Base-by-base conservation (phyloP, 345 rosid species). In the Noccaea caerulescens region DNA sequence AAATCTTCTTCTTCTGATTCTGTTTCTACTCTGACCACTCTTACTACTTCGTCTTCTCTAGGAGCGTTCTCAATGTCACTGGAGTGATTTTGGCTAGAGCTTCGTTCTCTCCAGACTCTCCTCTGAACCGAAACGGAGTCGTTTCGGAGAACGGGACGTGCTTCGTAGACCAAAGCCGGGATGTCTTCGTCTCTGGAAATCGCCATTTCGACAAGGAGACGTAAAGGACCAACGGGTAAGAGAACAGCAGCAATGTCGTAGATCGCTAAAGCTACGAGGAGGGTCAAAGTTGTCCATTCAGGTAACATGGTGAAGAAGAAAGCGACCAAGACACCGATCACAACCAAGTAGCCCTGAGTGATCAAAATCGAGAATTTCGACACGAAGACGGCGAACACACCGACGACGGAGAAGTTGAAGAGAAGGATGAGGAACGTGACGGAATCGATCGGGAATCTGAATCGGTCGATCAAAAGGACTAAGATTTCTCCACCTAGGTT, bases 111-210 rank as follows among this genome's bases (percentile, higher is more conserved):
- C 98, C 98, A 93, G 12, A 84, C 79, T 63, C 96, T 78, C 71
- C 87, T 88, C 59, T 78, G 92, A 67, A 77, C 78, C 8, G 72
- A 59, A 62, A 67, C 66, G 0, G 84, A 63, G 57, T 90, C 83
- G n/a, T 66, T 74, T 69, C 57, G 70, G 4, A 73, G 77, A 46
- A 93, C 90, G 1, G 98, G 98, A 2, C 97, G 74, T 25, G 97
- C 96, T 84, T 90, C 97, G 0, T 93, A 93, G 32, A 93, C 97
- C 75, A 93, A 63, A 4, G 97, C 98, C 0, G 97, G 98, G 68
- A 93, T 93, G 79, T 93, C 97, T 78, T 93, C 98, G 72, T 93
- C 97, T 75, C 98, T 85, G 0, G 97, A 88, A 25, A 93, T 88
- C 11, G 98, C 98, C 73, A 90, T 93, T 86, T 93, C 97, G 5